These are phyloP conservation scores for Hansenula lynferdii DNA, from an alignment of 1,139 yeast genomes.

Conservation along the genomic window DNA sequence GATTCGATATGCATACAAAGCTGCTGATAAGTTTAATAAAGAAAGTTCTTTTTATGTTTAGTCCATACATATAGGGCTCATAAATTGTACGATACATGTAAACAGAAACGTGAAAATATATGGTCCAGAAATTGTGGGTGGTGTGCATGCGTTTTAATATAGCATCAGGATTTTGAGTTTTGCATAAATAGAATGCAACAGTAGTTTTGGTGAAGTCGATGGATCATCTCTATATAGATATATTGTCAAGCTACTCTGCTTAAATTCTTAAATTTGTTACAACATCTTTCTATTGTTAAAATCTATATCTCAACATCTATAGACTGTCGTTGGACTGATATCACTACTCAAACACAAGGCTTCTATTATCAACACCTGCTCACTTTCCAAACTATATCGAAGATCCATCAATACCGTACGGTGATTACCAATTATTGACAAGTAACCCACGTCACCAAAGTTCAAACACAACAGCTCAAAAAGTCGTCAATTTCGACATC, in stretches of 20 bases:
- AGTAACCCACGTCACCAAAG: neutral
- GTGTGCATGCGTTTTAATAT: neutral
- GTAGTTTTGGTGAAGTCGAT: neutral
- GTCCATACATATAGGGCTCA: neutral
- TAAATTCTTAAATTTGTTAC: neutral
- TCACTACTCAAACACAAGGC: too few relatives aligned
- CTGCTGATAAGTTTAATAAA: neutral
- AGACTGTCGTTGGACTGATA: too few relatives aligned
- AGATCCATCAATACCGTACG: too few relatives aligned
- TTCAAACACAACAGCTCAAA: neutral
- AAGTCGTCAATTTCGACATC: neutral
- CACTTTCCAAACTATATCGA: conserved; percentile 2
- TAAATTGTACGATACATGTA: neutral
- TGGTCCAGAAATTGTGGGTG: too few relatives aligned
- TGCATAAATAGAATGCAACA: neutral
- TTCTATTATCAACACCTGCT: neutral
- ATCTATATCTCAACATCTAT: too few relatives aligned
- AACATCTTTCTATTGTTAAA: too few relatives aligned
- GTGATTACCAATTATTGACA: too few relatives aligned
- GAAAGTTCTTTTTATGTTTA: neutral
- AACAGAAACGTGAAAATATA: too few relatives aligned
- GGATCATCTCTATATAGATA: neutral
- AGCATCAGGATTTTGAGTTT: neutral
- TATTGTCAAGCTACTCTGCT: neutral
- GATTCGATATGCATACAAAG: conserved; percentile 1